Percentiles rank a stretch among this genome's conserved stretches.
These are phyloP conservation scores for Cercis canadensis DNA, from an alignment of 306 rosid species.

Conservation along the genomic window DNA sequence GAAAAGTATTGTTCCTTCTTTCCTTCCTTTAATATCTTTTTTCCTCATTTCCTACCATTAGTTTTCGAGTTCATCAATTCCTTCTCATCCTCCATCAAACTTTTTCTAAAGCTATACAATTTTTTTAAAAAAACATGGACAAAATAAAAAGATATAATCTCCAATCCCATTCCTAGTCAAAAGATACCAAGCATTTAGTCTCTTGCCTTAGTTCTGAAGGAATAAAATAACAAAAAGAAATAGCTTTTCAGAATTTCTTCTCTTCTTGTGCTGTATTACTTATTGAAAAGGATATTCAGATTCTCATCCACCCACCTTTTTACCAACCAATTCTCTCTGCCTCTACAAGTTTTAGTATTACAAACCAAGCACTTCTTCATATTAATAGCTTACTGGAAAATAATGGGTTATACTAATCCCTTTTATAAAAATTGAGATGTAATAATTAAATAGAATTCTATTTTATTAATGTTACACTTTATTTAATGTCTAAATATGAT, in stretches of 20 bases:
- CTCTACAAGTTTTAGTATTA: too few relatives aligned
- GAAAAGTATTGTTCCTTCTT: conserved; percentile 60
- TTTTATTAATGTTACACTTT: too few relatives aligned
- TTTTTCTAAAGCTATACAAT: conserved; percentile 43
- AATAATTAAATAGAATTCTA: too few relatives aligned
- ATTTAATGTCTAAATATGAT: too few relatives aligned
- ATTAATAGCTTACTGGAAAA: too few relatives aligned
- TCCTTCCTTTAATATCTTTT: too few relatives aligned
- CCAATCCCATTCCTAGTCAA: conserved; percentile 43
- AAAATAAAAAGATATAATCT: conserved; percentile 37
- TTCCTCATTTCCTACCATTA: conserved; percentile 22
- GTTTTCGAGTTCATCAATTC: conserved; percentile 38
- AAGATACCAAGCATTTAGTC: conserved; percentile 41
- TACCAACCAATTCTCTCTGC: too few relatives aligned
- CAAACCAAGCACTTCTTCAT: too few relatives aligned
- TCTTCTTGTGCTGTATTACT: conserved; percentile 1
- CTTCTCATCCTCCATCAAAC: conserved; percentile 51
- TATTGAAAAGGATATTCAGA: too few relatives aligned
- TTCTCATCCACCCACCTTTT: too few relatives aligned
- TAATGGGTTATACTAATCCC: too few relatives aligned
- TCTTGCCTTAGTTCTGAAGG: conserved; percentile 54
- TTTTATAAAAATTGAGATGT: too few relatives aligned
- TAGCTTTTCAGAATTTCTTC: conserved; percentile 18
- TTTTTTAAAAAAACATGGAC: conserved; percentile 26
- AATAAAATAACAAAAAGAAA: conserved; percentile 42